These are phyloP conservation scores for Chlorella sp. DNA, from an alignment of 139 green algal genomes.

Conservation along the genomic window DNA sequence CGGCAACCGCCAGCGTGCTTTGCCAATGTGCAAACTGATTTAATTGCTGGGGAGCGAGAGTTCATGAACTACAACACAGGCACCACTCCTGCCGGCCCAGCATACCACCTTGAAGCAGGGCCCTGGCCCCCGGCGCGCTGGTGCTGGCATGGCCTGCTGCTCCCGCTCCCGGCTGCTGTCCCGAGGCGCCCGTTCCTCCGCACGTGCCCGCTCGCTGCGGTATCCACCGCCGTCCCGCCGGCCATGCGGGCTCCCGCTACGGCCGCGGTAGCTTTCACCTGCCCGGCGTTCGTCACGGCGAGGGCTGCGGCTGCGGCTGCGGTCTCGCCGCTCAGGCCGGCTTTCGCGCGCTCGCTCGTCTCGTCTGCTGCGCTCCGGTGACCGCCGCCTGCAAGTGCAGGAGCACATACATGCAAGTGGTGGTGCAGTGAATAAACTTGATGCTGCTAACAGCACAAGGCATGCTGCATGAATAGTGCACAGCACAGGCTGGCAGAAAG, in stretches of 20 bases:
- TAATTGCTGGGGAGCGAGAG: too few relatives aligned
- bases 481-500: too few relatives aligned
- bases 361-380: neutral
- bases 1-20: too few relatives aligned
- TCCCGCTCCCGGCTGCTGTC: constrained; percentile 16
- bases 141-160: neutral
- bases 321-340: neutral
- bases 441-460: too few relatives aligned
- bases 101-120: constrained; percentile 18
- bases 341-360: neutral
- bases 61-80: too few relatives aligned
- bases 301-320: neutral
- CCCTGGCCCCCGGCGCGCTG: neutral
- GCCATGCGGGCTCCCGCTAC: neutral
- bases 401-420: too few relatives aligned
- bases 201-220: neutral
- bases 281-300: neutral
- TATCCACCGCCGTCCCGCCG: neutral
- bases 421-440: too few relatives aligned
- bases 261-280: neutral
- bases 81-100: neutral
- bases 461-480: too few relatives aligned
- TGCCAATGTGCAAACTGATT: too few relatives aligned
- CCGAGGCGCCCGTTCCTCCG: neutral
- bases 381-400: too few relatives aligned